Evolutionary conservation across 371 early-diverging fungal genomes (phyloP), one percentile per base, ranked within the genome.

Genomic region (Haplosporangium sp.): DNA sequence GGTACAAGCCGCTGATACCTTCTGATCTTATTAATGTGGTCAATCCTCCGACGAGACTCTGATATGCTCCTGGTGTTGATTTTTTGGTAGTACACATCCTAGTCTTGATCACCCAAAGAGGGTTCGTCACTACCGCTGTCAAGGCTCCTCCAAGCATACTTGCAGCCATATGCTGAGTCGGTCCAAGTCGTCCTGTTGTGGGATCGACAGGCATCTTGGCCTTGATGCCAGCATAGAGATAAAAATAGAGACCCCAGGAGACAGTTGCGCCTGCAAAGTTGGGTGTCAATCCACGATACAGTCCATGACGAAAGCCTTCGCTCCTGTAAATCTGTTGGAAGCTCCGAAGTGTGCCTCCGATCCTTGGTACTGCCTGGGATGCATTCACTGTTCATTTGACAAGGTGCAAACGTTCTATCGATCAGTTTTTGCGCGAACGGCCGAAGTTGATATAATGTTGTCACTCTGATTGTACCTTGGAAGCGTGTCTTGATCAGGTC

Each of bases 231-330:
- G 67, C 73, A 63, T 90, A 95, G 93, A 93, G 95, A 59, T 91
- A 94, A 82, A 98, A 98, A 77, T 98, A 98, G 47, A 98, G 84
- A 0, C 96, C 98, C 98, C 99, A 98, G 51, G 94, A 94, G 14
- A 92, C 81, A 10, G 95, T 92, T n/a, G 97, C 90, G 1, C 98
- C 99, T 5, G 93, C 94, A 64, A 97, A 87, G 67, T 95, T 98
- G 45, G 99, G 93, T 4, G 91, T 67, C 3, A 98, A 81, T 12
- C 98, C 99, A 38, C 95, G 88, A 75, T 98, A 98, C 13, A 98
- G 85, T 5, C 96, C 96, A 55, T 71, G 60, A 5, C 86, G 81
- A 47, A 88, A 73, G 36, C 91, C 90, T 79, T 87, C 89, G 11
- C 83, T 83, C 21, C 60, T 69, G 9, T 89, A 63, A 48, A 92